Percentiles rank a stretch among this genome's conserved stretches.
Evolutionary conservation across 495 filamentous ascomycete genomes (phyloP).

Genomic region (Tuber umbilicatum): DNA sequence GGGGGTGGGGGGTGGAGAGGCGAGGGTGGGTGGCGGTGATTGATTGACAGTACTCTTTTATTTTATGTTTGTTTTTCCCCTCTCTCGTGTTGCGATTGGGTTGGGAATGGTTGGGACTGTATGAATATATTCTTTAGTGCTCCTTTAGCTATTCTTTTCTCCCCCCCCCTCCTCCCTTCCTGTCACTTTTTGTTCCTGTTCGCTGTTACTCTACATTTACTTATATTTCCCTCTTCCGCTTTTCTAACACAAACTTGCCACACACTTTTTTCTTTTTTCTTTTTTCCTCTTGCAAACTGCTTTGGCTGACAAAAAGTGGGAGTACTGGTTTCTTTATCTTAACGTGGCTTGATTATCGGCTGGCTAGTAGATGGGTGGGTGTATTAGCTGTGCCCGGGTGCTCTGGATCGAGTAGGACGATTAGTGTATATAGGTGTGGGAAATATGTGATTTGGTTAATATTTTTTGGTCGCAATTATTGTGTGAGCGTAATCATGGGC

Average conservation of each 20-base stretch:
- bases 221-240: neutral
- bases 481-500: neutral
- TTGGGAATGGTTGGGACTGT: constrained; percentile 10
- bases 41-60: constrained; percentile 10
- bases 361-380: neutral
- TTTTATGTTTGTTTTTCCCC: constrained; percentile 7
- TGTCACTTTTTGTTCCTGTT: neutral
- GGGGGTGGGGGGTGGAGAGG: constrained; percentile 24
- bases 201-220: too few species aligned
- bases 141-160: constrained; percentile 9
- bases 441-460: neutral
- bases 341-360: neutral
- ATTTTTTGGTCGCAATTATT: neutral
- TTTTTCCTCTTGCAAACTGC: neutral
- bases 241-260: neutral
- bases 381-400: neutral
- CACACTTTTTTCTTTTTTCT: neutral
- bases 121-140: constrained; percentile 14
- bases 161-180: neutral
- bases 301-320: neutral
- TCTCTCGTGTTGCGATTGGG: constrained; percentile 17
- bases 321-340: neutral
- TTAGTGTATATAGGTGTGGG: neutral
- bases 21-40: constrained; percentile 24
- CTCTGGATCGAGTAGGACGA: neutral